Base-by-base conservation (phyloP, 2,329 filamentous ascomycete genomes). In the Nakataea oryzae region DNA sequence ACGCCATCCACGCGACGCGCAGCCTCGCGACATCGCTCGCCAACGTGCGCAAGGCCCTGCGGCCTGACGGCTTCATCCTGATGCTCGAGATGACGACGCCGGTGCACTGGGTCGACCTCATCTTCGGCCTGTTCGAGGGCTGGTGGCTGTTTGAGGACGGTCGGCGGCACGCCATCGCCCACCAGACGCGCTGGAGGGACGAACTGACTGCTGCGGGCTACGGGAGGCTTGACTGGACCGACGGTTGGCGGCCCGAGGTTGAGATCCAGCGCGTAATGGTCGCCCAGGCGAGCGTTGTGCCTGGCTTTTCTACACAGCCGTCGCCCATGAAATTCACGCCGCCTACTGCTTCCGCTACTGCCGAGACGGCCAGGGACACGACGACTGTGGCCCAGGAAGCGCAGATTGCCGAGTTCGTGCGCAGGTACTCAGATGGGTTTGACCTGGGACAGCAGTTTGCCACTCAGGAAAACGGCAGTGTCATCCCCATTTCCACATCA, bases 61-160 rank as follows among this genome's bases (percentile, higher is more conserved):
- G 68, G 1, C 69, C 70, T 0, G 70, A 72, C n/a, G 75, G 75
- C 3, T 64, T 73, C 32, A 65, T 76, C 0, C 58, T 71, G 58
- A 63, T 77, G 60, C 54, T 74, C 17, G 75, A 77, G 66, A 68
- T 75, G 67, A 75, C 72, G 0, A 28, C 64, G 17, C 61, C 58
- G 2, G 8, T 73, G 11, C 65, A 64, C 56, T 75, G 67, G 67
- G 66, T 73, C 8, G 73, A 77, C 50, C 62, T 75, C 27, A 66
- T 73, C 17, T 75, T 73, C 41, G 75, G 74, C 0, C 63, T 74
- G 1, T 65, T 76, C 3, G 71, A 75, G 26, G 74, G 74, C 3
- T 76, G 74, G 74, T 77, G 74, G 74, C 62, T 71, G 29, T 74
- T 73, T 30, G 66, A 70, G 6, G 73, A 75, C 57, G 72, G 70